A percentile compares a stretch with the other conserved stretches of the same genome.
Conservation (phyloP, 108 stramenopile genomes). For the Nannochloropsis gaditana region DNA sequence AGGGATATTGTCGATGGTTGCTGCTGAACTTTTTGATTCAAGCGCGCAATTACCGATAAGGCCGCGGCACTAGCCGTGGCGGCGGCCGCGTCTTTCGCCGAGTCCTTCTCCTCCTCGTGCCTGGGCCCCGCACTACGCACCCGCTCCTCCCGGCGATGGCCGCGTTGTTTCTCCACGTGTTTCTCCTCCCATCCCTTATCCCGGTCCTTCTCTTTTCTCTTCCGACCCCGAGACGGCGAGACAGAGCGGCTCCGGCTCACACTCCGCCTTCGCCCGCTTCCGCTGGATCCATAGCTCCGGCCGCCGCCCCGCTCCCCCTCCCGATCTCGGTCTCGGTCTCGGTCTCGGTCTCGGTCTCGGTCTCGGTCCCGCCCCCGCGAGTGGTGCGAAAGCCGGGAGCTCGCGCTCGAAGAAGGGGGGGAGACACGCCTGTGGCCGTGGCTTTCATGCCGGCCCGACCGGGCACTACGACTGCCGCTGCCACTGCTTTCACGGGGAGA, state of each 20-base stretch:
- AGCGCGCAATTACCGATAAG: background rate
- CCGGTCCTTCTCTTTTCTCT: background rate
- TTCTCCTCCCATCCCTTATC: background rate
- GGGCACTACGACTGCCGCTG: background rate
- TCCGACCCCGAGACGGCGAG: background rate
- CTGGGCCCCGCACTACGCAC: no score
- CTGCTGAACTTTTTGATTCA: slow-evolving; percentile 1
- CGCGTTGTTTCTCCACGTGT: background rate
- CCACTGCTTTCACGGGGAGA: background rate
- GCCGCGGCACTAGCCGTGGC: background rate
- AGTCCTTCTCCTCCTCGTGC: background rate
- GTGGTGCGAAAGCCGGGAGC: no score
- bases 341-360: background rate
- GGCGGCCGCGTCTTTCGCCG: background rate
- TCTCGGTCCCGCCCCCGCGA: no score
- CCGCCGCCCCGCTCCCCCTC: background rate
- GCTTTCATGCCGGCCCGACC: no score
- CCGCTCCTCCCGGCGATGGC: background rate
- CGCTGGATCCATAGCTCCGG: background rate
- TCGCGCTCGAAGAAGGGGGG: no score
- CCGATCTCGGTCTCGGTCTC: background rate
- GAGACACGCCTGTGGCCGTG: no score
- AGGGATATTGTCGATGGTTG: background rate
- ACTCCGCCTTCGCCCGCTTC: background rate
- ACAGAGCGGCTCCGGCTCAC: background rate